Percentiles rank a stretch among this genome's conserved stretches.
These are phyloP conservation scores for Thermothelomyces thermophilus DNA, from an alignment of 2,329 filamentous ascomycete species.

Conservation along the genomic window DNA sequence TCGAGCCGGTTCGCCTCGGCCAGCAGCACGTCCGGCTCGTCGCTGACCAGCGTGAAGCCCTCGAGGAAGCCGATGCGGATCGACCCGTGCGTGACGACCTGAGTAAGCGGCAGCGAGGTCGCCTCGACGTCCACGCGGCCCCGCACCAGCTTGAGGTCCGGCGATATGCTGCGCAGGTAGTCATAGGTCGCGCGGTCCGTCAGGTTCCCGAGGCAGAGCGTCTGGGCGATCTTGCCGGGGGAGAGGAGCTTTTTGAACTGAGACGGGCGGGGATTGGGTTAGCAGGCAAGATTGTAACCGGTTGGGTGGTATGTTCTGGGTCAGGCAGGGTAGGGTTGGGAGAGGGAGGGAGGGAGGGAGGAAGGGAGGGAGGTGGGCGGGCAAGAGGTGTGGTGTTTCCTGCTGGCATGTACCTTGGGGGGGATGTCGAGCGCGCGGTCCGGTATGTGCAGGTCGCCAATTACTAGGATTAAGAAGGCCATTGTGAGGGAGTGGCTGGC, in stretches of 20 bases:
- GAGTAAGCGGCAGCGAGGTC: slow-evolving; percentile 56
- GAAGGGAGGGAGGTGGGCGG: background rate
- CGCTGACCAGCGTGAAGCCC: slow-evolving; percentile 61
- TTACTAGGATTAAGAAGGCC: slow-evolving; percentile 83
- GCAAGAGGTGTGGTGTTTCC: background rate
- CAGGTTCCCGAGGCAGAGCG: slow-evolving; percentile 72
- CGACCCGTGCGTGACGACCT: slow-evolving; percentile 59
- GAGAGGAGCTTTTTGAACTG: slow-evolving; percentile 83
- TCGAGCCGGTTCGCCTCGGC: slow-evolving; percentile 63
- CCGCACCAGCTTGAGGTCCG: slow-evolving; percentile 64
- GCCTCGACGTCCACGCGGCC: slow-evolving; percentile 62
- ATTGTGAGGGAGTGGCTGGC: slow-evolving; percentile 45
- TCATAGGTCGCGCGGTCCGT: slow-evolving; percentile 76
- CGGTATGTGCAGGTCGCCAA: slow-evolving; percentile 90
- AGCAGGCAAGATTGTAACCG: background rate
- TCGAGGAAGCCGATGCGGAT: slow-evolving; percentile 62
- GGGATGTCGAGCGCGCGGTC: slow-evolving; percentile 88
- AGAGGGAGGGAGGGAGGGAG: no score
- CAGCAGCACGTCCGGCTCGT: slow-evolving; percentile 59
- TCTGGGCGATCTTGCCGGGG: slow-evolving; percentile 76
- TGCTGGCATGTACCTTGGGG: slow-evolving; percentile 59
- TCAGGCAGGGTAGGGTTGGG: no score
- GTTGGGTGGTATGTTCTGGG: no score
- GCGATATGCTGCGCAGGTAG: slow-evolving; percentile 67
- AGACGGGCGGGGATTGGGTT: background rate